Evolutionary conservation across 495 filamentous ascomycete genomes (phyloP).

Genomic region (Poronia punctata): DNA sequence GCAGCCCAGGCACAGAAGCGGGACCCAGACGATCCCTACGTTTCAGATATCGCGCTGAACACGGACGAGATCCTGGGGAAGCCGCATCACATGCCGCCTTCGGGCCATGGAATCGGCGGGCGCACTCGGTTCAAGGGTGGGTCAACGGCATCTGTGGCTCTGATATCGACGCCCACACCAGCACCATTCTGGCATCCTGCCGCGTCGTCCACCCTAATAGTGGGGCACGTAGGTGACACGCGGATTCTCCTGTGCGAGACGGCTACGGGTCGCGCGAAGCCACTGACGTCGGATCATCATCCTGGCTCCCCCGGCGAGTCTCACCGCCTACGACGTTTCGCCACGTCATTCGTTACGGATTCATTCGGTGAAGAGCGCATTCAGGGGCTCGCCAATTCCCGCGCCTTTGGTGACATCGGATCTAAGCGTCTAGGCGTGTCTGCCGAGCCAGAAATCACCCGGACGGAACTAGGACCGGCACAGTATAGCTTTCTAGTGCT

Average conservation of each 20-base stretch:
- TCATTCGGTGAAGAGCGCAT: constrained; percentile 97
- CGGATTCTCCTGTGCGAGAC: constrained; percentile 82
- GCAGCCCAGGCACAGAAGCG: constrained; percentile 70
- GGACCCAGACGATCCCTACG: constrained; percentile 57
- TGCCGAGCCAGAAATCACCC: constrained; percentile 80
- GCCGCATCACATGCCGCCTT: constrained; percentile 48
- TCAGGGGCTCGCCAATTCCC: constrained; percentile 85
- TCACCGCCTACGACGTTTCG: constrained; percentile 75
- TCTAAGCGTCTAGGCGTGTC: constrained; percentile 89
- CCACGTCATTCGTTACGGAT: constrained; percentile 81
- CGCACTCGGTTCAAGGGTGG: constrained; percentile 80
- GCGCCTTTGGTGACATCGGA: constrained; percentile 84
- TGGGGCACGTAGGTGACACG: constrained; percentile 90
- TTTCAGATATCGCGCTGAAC: constrained; percentile 69
- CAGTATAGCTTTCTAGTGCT: constrained; percentile 86
- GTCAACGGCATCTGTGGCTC: constrained; percentile 78
- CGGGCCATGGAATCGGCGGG: constrained; percentile 56
- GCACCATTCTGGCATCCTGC: constrained; percentile 92
- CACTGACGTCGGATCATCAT: constrained; percentile 83
- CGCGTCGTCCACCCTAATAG: constrained; percentile 72
- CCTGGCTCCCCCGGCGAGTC: constrained; percentile 80
- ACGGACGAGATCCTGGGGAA: constrained; percentile 69
- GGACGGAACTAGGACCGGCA: constrained; percentile 65
- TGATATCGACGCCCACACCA: constrained; percentile 86
- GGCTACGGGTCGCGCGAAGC: constrained; percentile 63